These are phyloP conservation scores for Hamamelis virginiana DNA, from an alignment of 164 flowering plant species.

Conservation along the genomic window DNA sequence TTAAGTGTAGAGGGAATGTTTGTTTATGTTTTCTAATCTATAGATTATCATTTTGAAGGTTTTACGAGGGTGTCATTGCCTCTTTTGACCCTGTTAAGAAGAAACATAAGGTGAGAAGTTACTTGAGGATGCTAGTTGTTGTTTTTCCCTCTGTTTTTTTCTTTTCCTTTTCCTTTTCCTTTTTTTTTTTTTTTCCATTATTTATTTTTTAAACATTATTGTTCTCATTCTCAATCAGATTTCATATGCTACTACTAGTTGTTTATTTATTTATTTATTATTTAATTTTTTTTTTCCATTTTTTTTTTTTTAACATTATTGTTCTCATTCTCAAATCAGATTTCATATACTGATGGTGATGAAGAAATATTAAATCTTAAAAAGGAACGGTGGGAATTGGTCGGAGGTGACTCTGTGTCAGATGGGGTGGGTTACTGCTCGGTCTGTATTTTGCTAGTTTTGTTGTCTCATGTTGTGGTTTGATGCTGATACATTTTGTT, in stretches of 20 bases:
- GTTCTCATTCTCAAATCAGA: conserved; percentile 33
- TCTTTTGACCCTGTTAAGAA: conserved; percentile 50
- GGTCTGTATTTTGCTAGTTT: neutral
- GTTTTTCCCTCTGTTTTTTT: no score
- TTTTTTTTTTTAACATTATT: neutral
- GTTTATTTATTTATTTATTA: no score
- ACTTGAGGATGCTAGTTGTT: neutral
- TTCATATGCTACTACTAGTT: conserved; percentile 42
- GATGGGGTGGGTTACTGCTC: conserved; percentile 39
- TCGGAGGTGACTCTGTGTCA: conserved; percentile 30
- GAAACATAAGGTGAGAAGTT: conserved; percentile 61
- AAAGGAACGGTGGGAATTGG: conserved; percentile 49
- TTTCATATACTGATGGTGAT: conserved; percentile 77
- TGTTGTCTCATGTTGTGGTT: neutral
- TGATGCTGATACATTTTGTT: conserved; percentile 9
- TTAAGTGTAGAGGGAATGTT: neutral
- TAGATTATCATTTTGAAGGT: conserved; percentile 49
- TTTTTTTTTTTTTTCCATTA: neutral
- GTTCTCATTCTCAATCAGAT: conserved; percentile 40
- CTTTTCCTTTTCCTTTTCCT: no score
- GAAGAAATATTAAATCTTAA: conserved; percentile 54
- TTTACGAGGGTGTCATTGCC: conserved; percentile 58
- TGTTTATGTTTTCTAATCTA: neutral
- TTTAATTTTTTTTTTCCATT: neutral
- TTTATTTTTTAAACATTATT: neutral